These are phyloP conservation scores for Globisporangium cederbergense DNA, from an alignment of 352 stramenopile species.

Conservation along the genomic window DNA sequence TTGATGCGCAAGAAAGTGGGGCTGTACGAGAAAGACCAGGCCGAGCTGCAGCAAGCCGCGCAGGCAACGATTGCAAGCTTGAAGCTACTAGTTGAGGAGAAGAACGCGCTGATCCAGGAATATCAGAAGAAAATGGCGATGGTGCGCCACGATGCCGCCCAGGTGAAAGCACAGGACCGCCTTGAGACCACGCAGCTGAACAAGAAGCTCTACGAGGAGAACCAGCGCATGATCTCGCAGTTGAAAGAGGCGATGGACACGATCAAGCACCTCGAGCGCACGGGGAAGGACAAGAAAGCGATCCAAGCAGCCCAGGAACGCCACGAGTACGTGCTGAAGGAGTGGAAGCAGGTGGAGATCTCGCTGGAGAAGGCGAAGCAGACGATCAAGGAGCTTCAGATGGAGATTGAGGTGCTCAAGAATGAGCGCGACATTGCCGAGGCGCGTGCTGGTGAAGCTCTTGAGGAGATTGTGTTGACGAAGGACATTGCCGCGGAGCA, in stretches of 20 bases:
- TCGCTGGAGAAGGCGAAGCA: slow-evolving; percentile 45
- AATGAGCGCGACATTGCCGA: slow-evolving; percentile 75
- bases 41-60: slow-evolving; percentile 64
- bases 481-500: slow-evolving; percentile 36
- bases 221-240: slow-evolving; percentile 69
- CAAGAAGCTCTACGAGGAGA: slow-evolving; percentile 74
- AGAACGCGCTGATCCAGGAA: slow-evolving; percentile 61
- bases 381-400: slow-evolving; percentile 56
- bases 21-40: slow-evolving; percentile 76
- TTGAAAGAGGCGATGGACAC: slow-evolving; percentile 68
- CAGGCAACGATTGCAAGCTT: slow-evolving; percentile 78
- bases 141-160: slow-evolving; percentile 43
- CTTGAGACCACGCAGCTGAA: slow-evolving; percentile 52
- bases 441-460: slow-evolving; percentile 67
- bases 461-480: slow-evolving; percentile 78
- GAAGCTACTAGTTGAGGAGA: slow-evolving; percentile 76
- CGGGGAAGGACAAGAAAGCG: slow-evolving; percentile 52
- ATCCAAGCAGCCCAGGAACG: slow-evolving; percentile 59
- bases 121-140: slow-evolving; percentile 55
- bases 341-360: slow-evolving; percentile 75
- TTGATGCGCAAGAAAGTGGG: slow-evolving; percentile 67
- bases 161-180: slow-evolving; percentile 51
- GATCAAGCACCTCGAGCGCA: slow-evolving; percentile 59
- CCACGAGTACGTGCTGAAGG: slow-evolving; percentile 57
- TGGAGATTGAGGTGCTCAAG: slow-evolving; percentile 39